Evolutionary conservation across 345 rosid genomes (phyloP).

Genomic region (Citrus glauca): DNA sequence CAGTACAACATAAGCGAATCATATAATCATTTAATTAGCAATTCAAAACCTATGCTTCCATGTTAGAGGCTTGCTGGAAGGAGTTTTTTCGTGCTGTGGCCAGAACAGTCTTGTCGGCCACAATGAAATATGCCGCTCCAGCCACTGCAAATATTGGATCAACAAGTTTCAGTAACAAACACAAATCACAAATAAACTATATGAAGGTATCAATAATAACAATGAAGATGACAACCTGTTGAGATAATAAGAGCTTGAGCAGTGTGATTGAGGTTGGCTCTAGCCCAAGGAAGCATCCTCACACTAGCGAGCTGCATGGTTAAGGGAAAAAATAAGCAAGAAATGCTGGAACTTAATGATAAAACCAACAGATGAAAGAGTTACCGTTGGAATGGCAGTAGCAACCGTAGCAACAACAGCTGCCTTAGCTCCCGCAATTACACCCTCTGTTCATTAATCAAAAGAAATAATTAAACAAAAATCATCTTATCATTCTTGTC

Average conservation of each 20-base stretch:
- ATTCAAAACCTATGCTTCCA: conserved; percentile 17
- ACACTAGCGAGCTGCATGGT: conserved; percentile 59
- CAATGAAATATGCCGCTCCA: conserved; percentile 88
- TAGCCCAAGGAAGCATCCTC: conserved; percentile 84
- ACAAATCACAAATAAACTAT: not conserved
- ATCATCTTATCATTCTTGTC: not conserved
- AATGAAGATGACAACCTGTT: conserved; percentile 32
- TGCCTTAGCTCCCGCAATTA: conserved; percentile 80
- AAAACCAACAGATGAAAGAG: not conserved
- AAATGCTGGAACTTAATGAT: not conserved
- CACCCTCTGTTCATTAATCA: conserved; percentile 59
- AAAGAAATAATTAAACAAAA: not conserved
- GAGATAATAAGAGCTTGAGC: conserved; percentile 95
- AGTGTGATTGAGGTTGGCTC: conserved; percentile 75
- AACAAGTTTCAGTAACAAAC: not conserved
- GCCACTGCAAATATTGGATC: conserved; percentile 41
- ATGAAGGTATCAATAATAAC: no score
- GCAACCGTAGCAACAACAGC: conserved; percentile 65
- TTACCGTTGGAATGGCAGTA: conserved; percentile 81
- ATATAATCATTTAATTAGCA: not conserved
- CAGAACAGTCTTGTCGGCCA: conserved; percentile 91
- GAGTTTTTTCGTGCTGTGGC: conserved; percentile 77
- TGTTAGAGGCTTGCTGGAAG: conserved; percentile 35
- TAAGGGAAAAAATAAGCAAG: not conserved
- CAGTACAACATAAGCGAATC: not conserved